Base-by-base conservation (phyloP, 352 stramenopile genomes). In the Globisporangium uncinulatum region DNA sequence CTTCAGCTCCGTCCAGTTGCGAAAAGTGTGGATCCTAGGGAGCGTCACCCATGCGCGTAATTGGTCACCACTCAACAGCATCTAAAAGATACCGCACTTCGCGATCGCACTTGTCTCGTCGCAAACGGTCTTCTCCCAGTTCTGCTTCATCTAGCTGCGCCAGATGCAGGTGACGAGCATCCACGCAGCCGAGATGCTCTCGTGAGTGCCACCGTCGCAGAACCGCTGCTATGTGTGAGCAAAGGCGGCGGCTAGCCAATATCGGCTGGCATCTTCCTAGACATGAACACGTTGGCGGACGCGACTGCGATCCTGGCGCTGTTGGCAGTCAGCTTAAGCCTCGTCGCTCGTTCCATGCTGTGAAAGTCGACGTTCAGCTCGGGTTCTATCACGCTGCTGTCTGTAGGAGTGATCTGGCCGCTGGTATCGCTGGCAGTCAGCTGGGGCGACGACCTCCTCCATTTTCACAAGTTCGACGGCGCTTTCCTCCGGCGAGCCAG, bases 81-180 rank as follows among this genome's bases (percentile, higher is more conserved):
- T 75, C 20, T 53, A 24, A 6, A 57, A 61, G 0, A 54, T 70
- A 4, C 61, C 64, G 8, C 63, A 72, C 34, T 69, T 70, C 37
- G 61, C 59, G 2, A 54, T 75, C 42, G 67, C 42, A 17, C 46
- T 72, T 14, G 48, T 72, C 13, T 58, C 64, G 6, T 45, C 49
- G 39, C 47, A 63, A n/a, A 63, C 61, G 4, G 55, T 51, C 7
- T 11, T 66, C 29, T 52, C 54, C 3, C 42, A 62, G 42, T 62
- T 61, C 34, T 48, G 60, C 6, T 52, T 48, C 20, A 45, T 52
- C 19, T 53, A 41, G 13, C 1, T 63, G 14, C 57, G 49, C 6
- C 32, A 36, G 41, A 58, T 51, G 21, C 43, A 50, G 0, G 10
- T 63, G 9, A 19, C 11, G 29, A 3, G 13, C 2, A 46, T 52